Evolutionary conservation across 2,329 filamentous ascomycete species (phyloP).

Genomic region (Colletotrichum sp.): DNA sequence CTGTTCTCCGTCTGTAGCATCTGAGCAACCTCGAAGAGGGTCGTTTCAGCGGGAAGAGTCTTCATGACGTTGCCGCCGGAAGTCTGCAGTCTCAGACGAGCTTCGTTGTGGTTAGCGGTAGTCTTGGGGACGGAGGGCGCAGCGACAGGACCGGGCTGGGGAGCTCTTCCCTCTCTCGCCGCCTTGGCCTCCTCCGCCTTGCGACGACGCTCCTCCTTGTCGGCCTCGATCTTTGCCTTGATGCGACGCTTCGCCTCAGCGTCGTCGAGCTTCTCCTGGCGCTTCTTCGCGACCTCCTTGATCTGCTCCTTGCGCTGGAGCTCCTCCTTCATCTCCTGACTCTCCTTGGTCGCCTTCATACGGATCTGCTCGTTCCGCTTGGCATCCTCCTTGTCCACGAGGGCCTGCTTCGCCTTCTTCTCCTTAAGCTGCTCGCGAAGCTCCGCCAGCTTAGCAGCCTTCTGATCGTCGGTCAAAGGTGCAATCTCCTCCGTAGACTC

Average conservation of each 20-base stretch:
- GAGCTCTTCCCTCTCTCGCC: constrained; percentile 75
- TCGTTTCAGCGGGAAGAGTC: constrained; percentile 87
- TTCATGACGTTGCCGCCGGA: constrained; percentile 80
- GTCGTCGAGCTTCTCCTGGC: constrained; percentile 86
- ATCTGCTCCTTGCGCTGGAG: constrained; percentile 87
- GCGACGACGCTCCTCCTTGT: constrained; percentile 86
- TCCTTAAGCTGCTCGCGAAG: constrained; percentile 73
- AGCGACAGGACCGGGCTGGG: constrained; percentile 51
- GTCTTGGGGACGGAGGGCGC: constrained; percentile 61
- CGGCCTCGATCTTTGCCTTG: constrained; percentile 91
- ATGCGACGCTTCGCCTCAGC: constrained; percentile 86
- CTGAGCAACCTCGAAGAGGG: constrained; percentile 89
- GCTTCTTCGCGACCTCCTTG: constrained; percentile 87
- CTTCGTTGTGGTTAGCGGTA: constrained; percentile 77
- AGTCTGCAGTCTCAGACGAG: constrained; percentile 83
- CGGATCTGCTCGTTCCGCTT: constrained; percentile 88
- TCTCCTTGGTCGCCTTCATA: constrained; percentile 87
- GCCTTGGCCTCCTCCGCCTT: constrained; percentile 89
- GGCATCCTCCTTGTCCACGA: constrained; percentile 79
- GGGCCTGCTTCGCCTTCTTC: constrained; percentile 72
- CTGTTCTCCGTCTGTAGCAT: constrained; percentile 76
- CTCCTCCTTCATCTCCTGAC: constrained; percentile 89
- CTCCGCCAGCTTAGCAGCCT: constrained; percentile 78
- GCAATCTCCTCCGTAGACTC: constrained; percentile 94
- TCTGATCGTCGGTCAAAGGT: constrained; percentile 90